Evolutionary conservation across 805 yeast genomes (phyloP).

Genomic region (Henningerozyma blattae): DNA sequence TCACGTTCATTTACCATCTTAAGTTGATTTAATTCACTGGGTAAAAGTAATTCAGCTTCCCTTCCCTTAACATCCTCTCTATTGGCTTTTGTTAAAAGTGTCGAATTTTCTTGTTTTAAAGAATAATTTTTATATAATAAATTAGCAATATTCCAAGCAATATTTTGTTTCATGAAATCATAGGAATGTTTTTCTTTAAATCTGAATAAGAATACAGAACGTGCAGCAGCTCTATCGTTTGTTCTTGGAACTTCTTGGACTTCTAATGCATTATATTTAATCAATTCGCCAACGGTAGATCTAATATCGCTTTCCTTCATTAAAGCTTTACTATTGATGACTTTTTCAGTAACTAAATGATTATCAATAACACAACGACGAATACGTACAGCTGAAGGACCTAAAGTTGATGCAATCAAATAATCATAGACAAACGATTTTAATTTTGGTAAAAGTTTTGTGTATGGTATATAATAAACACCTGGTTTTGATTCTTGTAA

Average conservation of each 20-base stretch:
- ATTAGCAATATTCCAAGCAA: conserved; percentile 34
- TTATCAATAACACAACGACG: conserved; percentile 63
- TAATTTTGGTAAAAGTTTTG: conserved; percentile 33
- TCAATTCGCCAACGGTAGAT: conserved; percentile 52
- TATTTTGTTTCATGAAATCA: conserved; percentile 33
- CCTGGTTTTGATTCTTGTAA: conserved; percentile 45
- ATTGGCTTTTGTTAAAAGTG: conserved; percentile 65
- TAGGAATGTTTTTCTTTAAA: conserved; percentile 45
- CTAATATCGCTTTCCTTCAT: conserved; percentile 71
- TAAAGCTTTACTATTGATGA: conserved; percentile 61
- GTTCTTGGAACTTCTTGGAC: conserved; percentile 91
- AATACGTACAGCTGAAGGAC: conserved; percentile 56
- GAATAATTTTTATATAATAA: conserved; percentile 41
- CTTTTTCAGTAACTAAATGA: conserved; percentile 74
- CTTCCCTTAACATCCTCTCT: conserved; percentile 84
- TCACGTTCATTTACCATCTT: conserved; percentile 48
- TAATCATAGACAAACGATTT: conserved; percentile 44
- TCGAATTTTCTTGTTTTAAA: conserved; percentile 47
- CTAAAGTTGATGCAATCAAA: conserved; percentile 47
- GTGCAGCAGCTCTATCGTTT: conserved; percentile 80
- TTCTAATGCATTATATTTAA: conserved; percentile 63
- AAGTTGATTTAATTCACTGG: conserved; percentile 64
- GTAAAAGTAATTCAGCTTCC: conserved; percentile 61
- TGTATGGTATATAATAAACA: conserved; percentile 50
- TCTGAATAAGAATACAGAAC: conserved; percentile 76